Base-by-base conservation (phyloP, 148 eudicot genomes). In the Cornus florida region DNA sequence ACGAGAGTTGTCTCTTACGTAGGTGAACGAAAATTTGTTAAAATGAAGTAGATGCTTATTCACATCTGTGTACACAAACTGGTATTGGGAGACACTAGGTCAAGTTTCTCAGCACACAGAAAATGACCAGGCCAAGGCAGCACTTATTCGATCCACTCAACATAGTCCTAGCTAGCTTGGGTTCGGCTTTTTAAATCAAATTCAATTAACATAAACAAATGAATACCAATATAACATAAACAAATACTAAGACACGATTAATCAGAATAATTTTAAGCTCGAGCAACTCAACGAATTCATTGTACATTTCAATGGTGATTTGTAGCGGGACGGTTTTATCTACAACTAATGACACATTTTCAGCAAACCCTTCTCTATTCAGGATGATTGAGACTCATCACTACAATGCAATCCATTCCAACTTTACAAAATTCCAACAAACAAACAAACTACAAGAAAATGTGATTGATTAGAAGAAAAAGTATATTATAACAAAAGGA, bases 41-140 rank as follows among this genome's bases (percentile, higher is more conserved):
- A 10, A 70, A 14, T 39, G 28, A 70, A 41, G 24, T 70, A 38
- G 28, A 39, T 28, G 10, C 20, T 43, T 6, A 10, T 32, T 39
- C 13, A 16, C 43, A 35, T 22, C 33, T 70, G 9, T 0, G 10
- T 13, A 35, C 24, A 66, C 32, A 66, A 35, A 46, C 16, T 17
- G 19, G 23, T 4, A 20, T 24, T 2, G 66, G 6, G 28, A 57
- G 67, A 43, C 13, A 76, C 24, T 43, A n/a, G 41, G 7, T 76
- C 59, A 76, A 31, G 72, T 76, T 76, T 31, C 79, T 48, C 64
- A 46, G 48, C 20, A 56, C 72, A 23, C 3, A 39, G 14, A 9
- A 24, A 75, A 66, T 48, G 23, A 9, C 60, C 10, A 14, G 39
- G 16, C 71, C 35, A 24, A 43, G 67, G 35, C 39, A 65, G 38